Evolutionary conservation across 257 asterid genomes (phyloP).

Genomic region (Solanum pennellii): DNA sequence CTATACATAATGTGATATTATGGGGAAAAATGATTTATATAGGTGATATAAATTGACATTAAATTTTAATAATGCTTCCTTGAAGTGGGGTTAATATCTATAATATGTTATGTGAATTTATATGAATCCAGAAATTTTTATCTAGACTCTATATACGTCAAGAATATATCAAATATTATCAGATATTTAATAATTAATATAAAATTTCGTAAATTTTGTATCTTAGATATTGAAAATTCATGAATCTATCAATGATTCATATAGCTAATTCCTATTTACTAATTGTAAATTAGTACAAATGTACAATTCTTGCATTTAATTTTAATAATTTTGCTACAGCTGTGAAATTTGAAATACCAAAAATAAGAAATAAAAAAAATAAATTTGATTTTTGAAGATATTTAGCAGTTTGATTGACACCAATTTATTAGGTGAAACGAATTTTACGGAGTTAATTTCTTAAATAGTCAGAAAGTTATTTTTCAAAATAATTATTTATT

Average conservation of each 20-base stretch:
- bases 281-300: neutral
- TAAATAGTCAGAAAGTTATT: neutral
- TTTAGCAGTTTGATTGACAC: neutral
- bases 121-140: fast-evolving
- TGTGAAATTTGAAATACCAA: neutral
- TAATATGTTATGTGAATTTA: neutral
- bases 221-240: neutral
- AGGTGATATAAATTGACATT: neutral
- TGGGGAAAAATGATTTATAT: neutral
- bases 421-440: neutral
- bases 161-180: neutral
- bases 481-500: neutral
- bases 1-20: neutral
- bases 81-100: neutral
- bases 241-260: neutral
- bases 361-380: neutral
- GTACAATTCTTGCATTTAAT: neutral
- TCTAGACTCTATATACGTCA: fast-evolving
- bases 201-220: too few relatives aligned
- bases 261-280: neutral
- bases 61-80: neutral
- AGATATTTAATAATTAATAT: neutral
- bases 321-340: neutral
- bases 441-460: neutral
- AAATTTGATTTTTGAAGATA: neutral